A percentile compares a stretch with the other conserved stretches of the same genome.
Evolutionary conservation across 805 yeast species (phyloP).

Genomic region (Metschnikowia gelsemii): DNA sequence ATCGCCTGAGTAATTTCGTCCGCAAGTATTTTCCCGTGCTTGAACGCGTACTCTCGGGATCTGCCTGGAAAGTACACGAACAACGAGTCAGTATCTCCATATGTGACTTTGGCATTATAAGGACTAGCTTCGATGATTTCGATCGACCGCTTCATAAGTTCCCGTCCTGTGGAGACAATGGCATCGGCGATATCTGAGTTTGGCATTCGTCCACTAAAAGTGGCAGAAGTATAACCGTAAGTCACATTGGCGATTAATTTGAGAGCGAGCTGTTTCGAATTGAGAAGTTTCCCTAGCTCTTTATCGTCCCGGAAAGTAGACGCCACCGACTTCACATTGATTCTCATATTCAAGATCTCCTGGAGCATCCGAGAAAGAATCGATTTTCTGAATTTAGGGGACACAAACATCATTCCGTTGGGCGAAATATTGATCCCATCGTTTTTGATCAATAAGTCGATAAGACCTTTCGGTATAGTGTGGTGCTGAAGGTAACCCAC

Average conservation of each 20-base stretch:
- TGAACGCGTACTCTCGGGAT: slow-evolving; percentile 72
- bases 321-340: slow-evolving; percentile 77
- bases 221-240: slow-evolving; percentile 93
- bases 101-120: slow-evolving; percentile 91
- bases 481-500: slow-evolving; percentile 54
- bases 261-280: slow-evolving; percentile 80
- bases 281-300: slow-evolving; percentile 54
- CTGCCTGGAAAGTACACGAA: slow-evolving; percentile 90
- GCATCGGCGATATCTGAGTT: slow-evolving; percentile 94
- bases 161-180: slow-evolving; percentile 88
- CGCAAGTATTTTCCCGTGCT: slow-evolving; percentile 71
- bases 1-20: slow-evolving; percentile 56
- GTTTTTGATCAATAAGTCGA: slow-evolving; percentile 52
- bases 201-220: slow-evolving; percentile 97
- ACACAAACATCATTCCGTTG: slow-evolving; percentile 80
- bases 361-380: slow-evolving; percentile 78
- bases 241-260: slow-evolving; percentile 93
- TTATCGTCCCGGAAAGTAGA: slow-evolving; percentile 43
- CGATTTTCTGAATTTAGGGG: slow-evolving; percentile 64
- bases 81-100: slow-evolving; percentile 94
- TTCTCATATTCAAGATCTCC: slow-evolving; percentile 77
- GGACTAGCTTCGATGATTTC: slow-evolving; percentile 58
- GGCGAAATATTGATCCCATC: slow-evolving; percentile 66
- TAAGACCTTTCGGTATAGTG: slow-evolving; percentile 52
- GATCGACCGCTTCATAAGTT: slow-evolving; percentile 71